Evolutionary conservation across 192 early-diverging fungal species (phyloP).

Genomic region (Coemansia sp.): DNA sequence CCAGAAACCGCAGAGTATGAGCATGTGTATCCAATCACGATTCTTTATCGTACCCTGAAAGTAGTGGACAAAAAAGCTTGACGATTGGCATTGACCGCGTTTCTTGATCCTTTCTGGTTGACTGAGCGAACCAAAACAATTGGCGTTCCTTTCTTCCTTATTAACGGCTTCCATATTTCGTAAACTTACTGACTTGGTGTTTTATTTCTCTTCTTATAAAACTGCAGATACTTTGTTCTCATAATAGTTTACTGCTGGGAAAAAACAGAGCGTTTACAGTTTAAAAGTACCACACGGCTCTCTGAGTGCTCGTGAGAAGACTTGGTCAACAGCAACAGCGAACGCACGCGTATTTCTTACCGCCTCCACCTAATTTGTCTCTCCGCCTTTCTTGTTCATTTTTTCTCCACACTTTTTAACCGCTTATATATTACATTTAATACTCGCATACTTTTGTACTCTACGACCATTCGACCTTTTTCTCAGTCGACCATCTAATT

Average conservation of each 20-base stretch:
- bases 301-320: slow-evolving; percentile 6
- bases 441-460: background rate
- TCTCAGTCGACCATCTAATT: background rate
- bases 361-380: background rate
- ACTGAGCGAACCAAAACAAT: too few relatives aligned
- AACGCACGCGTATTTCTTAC: background rate
- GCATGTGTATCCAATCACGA: too few relatives aligned
- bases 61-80: too few relatives aligned
- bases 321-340: background rate
- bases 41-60: too few relatives aligned
- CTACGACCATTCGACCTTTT: background rate
- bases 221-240: slow-evolving; percentile 3
- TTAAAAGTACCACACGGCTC: background rate
- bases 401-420: background rate
- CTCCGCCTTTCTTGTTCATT: background rate
- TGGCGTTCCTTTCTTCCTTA: too few relatives aligned
- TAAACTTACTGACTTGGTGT: background rate
- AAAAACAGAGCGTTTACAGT: background rate
- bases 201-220: background rate
- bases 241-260: slow-evolving; percentile 11
- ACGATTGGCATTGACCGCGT: too few relatives aligned
- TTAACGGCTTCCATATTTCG: background rate
- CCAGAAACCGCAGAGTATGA: too few relatives aligned
- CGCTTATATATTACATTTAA: background rate
- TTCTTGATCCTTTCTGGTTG: too few relatives aligned